Percentiles rank a stretch among this genome's conserved stretches.
Evolutionary conservation across 2,329 filamentous ascomycete genomes (phyloP).

Genomic region (Emmonsiellopsis sp.): DNA sequence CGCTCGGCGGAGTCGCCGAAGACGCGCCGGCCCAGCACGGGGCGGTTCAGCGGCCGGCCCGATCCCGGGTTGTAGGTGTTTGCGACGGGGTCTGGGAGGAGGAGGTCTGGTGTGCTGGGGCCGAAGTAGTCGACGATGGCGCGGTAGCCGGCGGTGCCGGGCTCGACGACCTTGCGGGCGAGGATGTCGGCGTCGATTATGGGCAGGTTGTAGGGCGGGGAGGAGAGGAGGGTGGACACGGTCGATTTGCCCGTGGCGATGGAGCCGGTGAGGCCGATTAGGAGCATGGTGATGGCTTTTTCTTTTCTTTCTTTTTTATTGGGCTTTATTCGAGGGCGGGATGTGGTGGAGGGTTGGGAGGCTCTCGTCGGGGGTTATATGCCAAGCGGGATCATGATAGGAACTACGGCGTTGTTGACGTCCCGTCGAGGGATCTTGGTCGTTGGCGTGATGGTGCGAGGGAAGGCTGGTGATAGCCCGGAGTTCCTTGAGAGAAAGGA

Average conservation of each 20-base stretch:
- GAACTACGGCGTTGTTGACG: no score
- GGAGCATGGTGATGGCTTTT: constrained; percentile 58
- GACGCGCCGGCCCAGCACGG: constrained; percentile 72
- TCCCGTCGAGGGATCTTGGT: no score
- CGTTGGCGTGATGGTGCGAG: no score
- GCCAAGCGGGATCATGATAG: no score
- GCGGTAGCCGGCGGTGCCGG: constrained; percentile 73
- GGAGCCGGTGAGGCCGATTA: constrained; percentile 91
- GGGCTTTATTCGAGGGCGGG: background rate
- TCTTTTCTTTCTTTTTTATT: no score
- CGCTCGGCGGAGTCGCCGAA: constrained; percentile 70
- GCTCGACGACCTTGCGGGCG: constrained; percentile 87
- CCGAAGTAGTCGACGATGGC: constrained; percentile 75
- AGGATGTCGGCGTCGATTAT: constrained; percentile 90
- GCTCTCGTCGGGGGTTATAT: no score
- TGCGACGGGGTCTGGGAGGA: constrained; percentile 45
- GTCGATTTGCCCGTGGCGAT: constrained; percentile 98
- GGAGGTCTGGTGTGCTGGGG: constrained; percentile 73
- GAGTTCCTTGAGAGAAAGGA: no score
- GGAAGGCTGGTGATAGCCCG: no score
- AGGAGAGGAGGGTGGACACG: constrained; percentile 72
- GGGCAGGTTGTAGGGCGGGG: constrained; percentile 73
- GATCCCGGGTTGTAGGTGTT: constrained; percentile 22
- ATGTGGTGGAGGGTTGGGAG: background rate
- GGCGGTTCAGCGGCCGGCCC: constrained; percentile 65